A percentile compares a stretch with the other conserved stretches of the same genome.
phyloP scores from a whole-genome alignment of 495 filamentous ascomycete genomes.

The Daldinia bambusicola region DNA sequence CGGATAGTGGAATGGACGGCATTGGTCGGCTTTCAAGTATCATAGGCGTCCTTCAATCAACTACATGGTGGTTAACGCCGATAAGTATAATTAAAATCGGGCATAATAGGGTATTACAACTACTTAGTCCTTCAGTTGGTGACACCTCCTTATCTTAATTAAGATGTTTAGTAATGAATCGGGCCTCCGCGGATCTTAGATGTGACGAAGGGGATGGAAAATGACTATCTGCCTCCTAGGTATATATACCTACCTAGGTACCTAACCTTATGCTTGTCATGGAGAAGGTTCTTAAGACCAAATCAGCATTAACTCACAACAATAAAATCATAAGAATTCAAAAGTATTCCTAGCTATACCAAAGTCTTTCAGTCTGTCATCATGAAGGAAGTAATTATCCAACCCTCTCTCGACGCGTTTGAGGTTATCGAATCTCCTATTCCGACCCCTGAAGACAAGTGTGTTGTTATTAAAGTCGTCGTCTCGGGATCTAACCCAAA shows the following conservation, averaged over 20 bases:
- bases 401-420: conserved; percentile 11
- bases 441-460: conserved; percentile 53
- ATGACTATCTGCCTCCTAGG: too few species aligned
- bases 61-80: not conserved
- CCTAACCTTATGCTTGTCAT: not conserved
- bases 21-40: not conserved
- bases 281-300: not conserved
- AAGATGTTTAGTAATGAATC: not conserved
- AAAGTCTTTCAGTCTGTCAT: not conserved
- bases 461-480: conserved; percentile 46
- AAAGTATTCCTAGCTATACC: not conserved
- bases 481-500: conserved; percentile 48
- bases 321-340: not conserved
- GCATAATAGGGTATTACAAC: not conserved
- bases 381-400: conserved; percentile 37
- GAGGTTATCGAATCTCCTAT: conserved; percentile 27
- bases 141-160: not conserved
- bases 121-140: not conserved
- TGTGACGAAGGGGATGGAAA: not conserved
- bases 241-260: not conserved
- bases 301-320: not conserved
- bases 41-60: not conserved
- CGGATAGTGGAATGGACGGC: not conserved
- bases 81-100: not conserved
- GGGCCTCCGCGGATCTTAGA: not conserved